These are phyloP conservation scores for Kodamaea plutei DNA, from an alignment of 1,139 yeast genomes.

Conservation along the genomic window DNA sequence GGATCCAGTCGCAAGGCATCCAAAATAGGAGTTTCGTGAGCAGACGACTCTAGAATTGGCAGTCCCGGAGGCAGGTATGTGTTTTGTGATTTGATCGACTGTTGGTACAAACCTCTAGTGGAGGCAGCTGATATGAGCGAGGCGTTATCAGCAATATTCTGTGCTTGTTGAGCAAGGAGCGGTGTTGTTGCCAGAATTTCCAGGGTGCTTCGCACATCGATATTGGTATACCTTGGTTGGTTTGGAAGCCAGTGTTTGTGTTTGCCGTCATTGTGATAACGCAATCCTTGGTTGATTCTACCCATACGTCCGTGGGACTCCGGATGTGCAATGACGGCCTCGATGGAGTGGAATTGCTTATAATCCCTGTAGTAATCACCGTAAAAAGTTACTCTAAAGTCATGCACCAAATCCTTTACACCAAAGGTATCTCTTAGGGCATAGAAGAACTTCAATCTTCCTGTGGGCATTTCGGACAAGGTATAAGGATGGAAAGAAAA, in stretches of 20 bases:
- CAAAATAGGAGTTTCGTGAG: constrained; percentile 16
- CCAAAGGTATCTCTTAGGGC: constrained; percentile 81
- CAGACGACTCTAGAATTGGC: constrained; percentile 1
- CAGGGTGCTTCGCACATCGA: constrained; percentile 24
- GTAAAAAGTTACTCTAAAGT: constrained; percentile 61
- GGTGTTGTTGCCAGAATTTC: constrained; percentile 21
- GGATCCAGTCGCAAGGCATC: constrained; percentile 26
- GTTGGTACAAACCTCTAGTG: constrained; percentile 28
- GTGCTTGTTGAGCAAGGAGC: constrained; percentile 2
- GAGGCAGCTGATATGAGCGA: constrained; percentile 36
- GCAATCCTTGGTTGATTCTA: constrained; percentile 75
- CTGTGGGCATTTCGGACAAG: constrained; percentile 57
- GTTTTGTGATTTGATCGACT: constrained; percentile 30
- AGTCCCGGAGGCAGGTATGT: constrained; percentile 17
- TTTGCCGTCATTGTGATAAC: constrained; percentile 76
- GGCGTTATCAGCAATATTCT: constrained; percentile 9
- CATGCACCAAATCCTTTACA: constrained; percentile 67
- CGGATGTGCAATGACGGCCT: constrained; percentile 66
- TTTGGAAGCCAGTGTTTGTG: constrained; percentile 81
- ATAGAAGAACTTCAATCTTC: constrained; percentile 52
- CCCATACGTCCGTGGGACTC: constrained; percentile 62
- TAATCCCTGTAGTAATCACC: constrained; percentile 76
- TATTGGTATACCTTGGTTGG: constrained; percentile 12
- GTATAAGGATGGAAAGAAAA: constrained; percentile 77
- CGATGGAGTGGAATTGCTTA: constrained; percentile 77